Base-by-base conservation (phyloP, 331 rosid species). In the Saraca asoca region DNA sequence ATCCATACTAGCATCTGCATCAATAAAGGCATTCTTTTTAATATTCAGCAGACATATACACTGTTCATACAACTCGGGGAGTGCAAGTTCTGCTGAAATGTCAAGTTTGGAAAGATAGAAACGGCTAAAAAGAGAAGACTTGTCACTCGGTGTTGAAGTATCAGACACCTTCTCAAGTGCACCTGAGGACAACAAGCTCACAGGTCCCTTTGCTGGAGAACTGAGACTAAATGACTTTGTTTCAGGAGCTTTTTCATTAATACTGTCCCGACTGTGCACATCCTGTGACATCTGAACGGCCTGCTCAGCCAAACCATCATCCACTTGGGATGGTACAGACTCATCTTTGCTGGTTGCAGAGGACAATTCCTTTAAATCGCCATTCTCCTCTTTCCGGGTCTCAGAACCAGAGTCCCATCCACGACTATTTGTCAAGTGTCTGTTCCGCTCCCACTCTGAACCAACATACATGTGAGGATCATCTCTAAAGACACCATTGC, bases 341-440 rank as follows among this genome's bases (percentile, higher is more conserved):
- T 87, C 96, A 73, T 89, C 92, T 73, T 78, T 85, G 71, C 54
- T 77, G 54, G 81, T 75, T 58, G 95, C 91, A 66, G 96, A 81
- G 34, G 92, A 83, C 72, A 85, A 49, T 48, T 92, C 98, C 77
- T 87, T 87, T 54, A 73, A 46, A 42, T 86, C 88, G 70, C 71
- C 75, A 78, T 74, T 83, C 70, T 85, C 95, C 53, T 81, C 87
- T 80, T 87, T 92, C 96, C 96, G 89, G 39, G 68, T 56, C 56
- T 91, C 98, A 54, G 87, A 71, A 74, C 79, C 82, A 55, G 96
- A 82, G 45, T 89, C 96, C 96, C 98, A 87, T 65, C 88, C 95
- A 35, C 82, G 88, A 46, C 79, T 83, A 79, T 76, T 85, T 82
- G 85, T 54, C 61, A 84, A 67, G 75, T 87, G 90, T 78, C 91